A percentile compares a stretch with the other conserved stretches of the same genome.
Conservation (phyloP, 306 rosid genomes). For the peach (Prunus persica) region Prunus_persica_NCBIv2 NC_034012.1:2899501-2900000, state of each 20-base stretch:
- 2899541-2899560: slow-evolving; percentile 72
- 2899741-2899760: slow-evolving; percentile 98
- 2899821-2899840: background rate
- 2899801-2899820: background rate
- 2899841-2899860: background rate
- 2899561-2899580: slow-evolving; percentile 76
- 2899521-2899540: slow-evolving; percentile 50
- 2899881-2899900: background rate
- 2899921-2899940: background rate
- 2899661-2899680: slow-evolving; percentile 28
- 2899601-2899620: slow-evolving; percentile 93
- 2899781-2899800: slow-evolving; percentile 36
- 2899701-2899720: slow-evolving; percentile 77
- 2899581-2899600: slow-evolving; percentile 92
- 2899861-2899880: background rate
- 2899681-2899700: slow-evolving; percentile 37
- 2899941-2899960: background rate
- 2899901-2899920: background rate
- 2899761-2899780: slow-evolving; percentile 91
- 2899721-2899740: slow-evolving; percentile 88
- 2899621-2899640: slow-evolving; percentile 77
- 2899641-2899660: slow-evolving; percentile 32
- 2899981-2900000: background rate
- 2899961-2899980: background rate
- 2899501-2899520: slow-evolving; percentile 24